Evolutionary conservation across 306 rosid genomes (phyloP), one percentile per base, ranked within the genome.

Genomic region (Carpinus viminea): DNA sequence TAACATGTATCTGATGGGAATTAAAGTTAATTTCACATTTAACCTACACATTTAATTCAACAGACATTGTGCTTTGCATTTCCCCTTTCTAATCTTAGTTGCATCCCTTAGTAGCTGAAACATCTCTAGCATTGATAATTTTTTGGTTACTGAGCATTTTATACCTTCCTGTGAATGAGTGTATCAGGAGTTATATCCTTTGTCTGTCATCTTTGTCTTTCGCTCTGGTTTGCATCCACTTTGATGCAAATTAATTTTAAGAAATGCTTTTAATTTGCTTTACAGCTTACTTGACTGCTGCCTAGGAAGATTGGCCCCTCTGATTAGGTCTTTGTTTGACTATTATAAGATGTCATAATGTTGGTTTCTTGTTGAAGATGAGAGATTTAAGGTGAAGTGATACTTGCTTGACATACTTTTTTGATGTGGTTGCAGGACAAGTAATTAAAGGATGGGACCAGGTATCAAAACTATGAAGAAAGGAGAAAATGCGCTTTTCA

Each of bases 371-470:
- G 69, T 62, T 13, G 20, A 62, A 62, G 41, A 6, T 31, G 17
- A 62, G 20, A 31, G 18, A 31, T 28, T 62, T 6, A 16, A 10
- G 53, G 12, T n/a, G 28, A 20, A 43, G 26, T 11, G 15, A 5
- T 72, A 4, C 7, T 3, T 59, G 50, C 65, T 1, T 73, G 80
- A 24, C 12, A 12, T 54, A 5, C 21, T 8, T 7, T 60, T 16
- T 34, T 65, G 64, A 72, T 75, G 69, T 74, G 15, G n/a, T 5
- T 86, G 90, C 87, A 95, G 99, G 99, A 36, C 90, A 91, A 93
- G 99, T 95, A 60, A 93, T 95, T 66, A 90, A 85, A 79, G 99
- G 99, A 74, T 95, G 98, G 99, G 98, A 95, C 82, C 77, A 85
- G 75, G 97, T 48, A 90, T 95, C 47, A 87, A 83, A 66, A 95